Conservation (phyloP, 768 basidiomycete genomes). For the Cyathus striatus region DNA sequence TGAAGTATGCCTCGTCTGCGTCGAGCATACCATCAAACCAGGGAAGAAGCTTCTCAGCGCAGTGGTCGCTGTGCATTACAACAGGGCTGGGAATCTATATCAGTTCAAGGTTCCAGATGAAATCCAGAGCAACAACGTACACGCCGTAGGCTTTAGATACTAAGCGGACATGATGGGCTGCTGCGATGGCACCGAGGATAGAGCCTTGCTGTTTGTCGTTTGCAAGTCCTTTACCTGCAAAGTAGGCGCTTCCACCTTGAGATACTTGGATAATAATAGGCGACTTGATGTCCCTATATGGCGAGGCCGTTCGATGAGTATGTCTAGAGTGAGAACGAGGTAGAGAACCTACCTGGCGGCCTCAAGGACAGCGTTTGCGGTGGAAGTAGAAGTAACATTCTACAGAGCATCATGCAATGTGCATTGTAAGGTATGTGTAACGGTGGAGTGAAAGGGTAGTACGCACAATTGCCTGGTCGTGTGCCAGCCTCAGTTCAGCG, state of each 20-base stretch:
- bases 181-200: conserved; percentile 85
- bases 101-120: conserved; percentile 4
- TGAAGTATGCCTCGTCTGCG: conserved; percentile 92
- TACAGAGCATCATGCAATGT: conserved; percentile 20
- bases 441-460: too few species aligned
- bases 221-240: conserved; percentile 91
- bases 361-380: conserved; percentile 91
- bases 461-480: conserved; percentile 70
- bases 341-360: too few species aligned
- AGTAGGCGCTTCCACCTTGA: conserved; percentile 94
- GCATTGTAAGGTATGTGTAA: conserved; percentile 6
- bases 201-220: conserved; percentile 97
- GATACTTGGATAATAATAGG: conserved; percentile 98
- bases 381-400: conserved; percentile 97
- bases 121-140: conserved; percentile 48
- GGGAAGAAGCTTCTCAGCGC: conserved; percentile 93
- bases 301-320: too few species aligned
- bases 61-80: conserved; percentile 97
- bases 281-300: conserved; percentile 83
- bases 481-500: not conserved
- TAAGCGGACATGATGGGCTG: conserved; percentile 86
- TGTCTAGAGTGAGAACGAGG: too few species aligned
- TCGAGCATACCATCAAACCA: conserved; percentile 99
- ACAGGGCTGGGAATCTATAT: conserved; percentile 66
- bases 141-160: conserved; percentile 90